Evolutionary conservation across 1,139 yeast species (phyloP).

Genomic region (Hemisphaericaspora lyxosophila): DNA sequence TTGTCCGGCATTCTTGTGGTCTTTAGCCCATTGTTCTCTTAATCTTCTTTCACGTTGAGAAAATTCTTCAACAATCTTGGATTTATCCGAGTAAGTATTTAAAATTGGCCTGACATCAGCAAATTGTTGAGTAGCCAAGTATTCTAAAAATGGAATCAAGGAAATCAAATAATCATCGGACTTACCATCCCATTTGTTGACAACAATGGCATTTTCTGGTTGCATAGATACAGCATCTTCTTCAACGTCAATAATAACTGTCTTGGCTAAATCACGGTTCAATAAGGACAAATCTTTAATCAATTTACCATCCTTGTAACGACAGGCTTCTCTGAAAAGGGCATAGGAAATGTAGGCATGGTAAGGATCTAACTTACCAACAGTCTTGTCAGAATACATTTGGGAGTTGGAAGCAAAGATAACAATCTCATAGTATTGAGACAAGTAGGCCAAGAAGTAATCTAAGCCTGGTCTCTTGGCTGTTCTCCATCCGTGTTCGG

Average conservation of each 20-base stretch:
- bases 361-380: slow-evolving; percentile 87
- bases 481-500: slow-evolving; percentile 95
- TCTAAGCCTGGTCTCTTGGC: slow-evolving; percentile 99
- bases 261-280: slow-evolving; percentile 86
- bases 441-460: slow-evolving; percentile 89
- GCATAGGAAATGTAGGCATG: slow-evolving; percentile 87
- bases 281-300: slow-evolving; percentile 82
- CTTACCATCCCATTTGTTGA: slow-evolving; percentile 83
- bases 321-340: slow-evolving; percentile 86
- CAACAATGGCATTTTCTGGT: slow-evolving; percentile 87
- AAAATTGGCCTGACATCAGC: slow-evolving; percentile 89
- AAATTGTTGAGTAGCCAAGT: slow-evolving; percentile 87
- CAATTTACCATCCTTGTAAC: slow-evolving; percentile 84
- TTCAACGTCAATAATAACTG: slow-evolving; percentile 76
- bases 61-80: slow-evolving; percentile 71
- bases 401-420: slow-evolving; percentile 82
- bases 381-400: slow-evolving; percentile 82
- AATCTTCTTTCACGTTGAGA: slow-evolving; percentile 71
- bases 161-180: slow-evolving; percentile 76
- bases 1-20: slow-evolving; percentile 51
- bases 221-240: slow-evolving; percentile 74
- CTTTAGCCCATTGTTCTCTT: slow-evolving; percentile 65
- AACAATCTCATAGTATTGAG: slow-evolving; percentile 95
- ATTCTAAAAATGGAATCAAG: slow-evolving; percentile 90
- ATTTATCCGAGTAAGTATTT: slow-evolving; percentile 62